Evolutionary conservation across 148 eudicot species (phyloP).

Genomic region (Chenopodium berlandieri): DNA sequence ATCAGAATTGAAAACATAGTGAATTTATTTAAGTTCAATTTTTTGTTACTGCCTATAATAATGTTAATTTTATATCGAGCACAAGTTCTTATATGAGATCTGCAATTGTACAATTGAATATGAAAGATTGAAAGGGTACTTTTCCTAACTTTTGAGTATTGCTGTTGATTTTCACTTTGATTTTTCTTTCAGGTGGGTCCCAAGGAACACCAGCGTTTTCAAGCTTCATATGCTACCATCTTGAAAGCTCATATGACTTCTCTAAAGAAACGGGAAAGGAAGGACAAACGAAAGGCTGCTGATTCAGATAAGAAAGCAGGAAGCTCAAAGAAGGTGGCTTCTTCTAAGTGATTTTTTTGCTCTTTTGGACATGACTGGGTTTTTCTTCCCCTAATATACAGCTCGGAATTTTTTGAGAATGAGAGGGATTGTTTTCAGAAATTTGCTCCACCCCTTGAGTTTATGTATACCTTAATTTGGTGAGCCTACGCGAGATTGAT

Average conservation of each 20-base stretch:
- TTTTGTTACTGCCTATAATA: no score
- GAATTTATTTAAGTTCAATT: no score
- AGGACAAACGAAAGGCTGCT: conserved; percentile 71
- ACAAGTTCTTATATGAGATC: no score
- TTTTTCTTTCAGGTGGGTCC: conserved; percentile 57
- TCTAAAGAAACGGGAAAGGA: conserved; percentile 90
- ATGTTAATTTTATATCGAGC: no score
- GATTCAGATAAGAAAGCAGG: conserved; percentile 48
- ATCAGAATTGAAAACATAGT: no score
- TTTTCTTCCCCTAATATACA: conserved; percentile 12
- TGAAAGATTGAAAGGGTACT: no score
- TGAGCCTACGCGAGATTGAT: background rate
- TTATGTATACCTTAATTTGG: background rate
- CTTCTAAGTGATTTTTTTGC: conserved; percentile 26
- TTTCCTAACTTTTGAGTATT: background rate
- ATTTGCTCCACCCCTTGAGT: conserved; percentile 2
- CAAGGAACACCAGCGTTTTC: conserved; percentile 90
- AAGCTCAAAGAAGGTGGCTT: conserved; percentile 37
- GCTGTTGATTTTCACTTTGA: background rate
- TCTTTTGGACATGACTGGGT: background rate
- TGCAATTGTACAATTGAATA: no score
- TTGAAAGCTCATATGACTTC: conserved; percentile 93
- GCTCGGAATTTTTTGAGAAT: conserved; percentile 3
- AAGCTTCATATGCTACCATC: conserved; percentile 89
- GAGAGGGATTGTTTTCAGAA: conserved; percentile 6